Evolutionary conservation across 441 rosid species (phyloP).

Genomic region (Mallotus repandus): DNA sequence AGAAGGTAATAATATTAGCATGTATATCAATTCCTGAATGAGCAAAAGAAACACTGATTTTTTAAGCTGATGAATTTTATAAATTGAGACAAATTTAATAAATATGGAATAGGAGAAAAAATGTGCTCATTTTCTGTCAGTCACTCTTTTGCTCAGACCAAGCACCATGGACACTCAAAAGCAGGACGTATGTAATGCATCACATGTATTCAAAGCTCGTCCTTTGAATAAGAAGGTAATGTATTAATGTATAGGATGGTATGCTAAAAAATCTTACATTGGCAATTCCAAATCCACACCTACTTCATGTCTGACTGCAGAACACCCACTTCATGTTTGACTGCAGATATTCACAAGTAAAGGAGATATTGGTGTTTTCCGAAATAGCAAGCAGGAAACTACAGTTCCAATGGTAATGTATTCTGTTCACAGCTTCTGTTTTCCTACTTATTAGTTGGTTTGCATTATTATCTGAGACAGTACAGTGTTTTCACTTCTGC

Average conservation of each 20-base stretch:
- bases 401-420: constrained; percentile 73
- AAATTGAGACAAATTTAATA: not conserved
- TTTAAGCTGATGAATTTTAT: not conserved
- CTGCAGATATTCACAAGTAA: constrained; percentile 79
- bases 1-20: constrained; percentile 47
- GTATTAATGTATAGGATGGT: constrained; percentile 16
- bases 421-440: constrained; percentile 8
- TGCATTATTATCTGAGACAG: constrained; percentile 13
- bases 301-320: constrained; percentile 37
- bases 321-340: constrained; percentile 19
- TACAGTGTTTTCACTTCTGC: constrained; percentile 23
- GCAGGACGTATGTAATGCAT: constrained; percentile 37
- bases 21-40: not conserved
- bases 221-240: constrained; percentile 79
- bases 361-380: constrained; percentile 80
- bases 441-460: constrained; percentile 5
- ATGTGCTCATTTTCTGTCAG: not conserved
- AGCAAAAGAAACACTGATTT: constrained; percentile 5
- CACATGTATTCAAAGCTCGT: constrained; percentile 62
- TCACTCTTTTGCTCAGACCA: constrained; percentile 40
- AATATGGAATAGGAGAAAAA: not conserved
- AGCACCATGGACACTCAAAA: constrained; percentile 37
- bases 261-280: constrained; percentile 20
- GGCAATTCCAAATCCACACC: constrained; percentile 10
- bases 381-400: constrained; percentile 72